Conservation (phyloP, 768 basidiomycete species). For the Galerina marginata region DNA sequence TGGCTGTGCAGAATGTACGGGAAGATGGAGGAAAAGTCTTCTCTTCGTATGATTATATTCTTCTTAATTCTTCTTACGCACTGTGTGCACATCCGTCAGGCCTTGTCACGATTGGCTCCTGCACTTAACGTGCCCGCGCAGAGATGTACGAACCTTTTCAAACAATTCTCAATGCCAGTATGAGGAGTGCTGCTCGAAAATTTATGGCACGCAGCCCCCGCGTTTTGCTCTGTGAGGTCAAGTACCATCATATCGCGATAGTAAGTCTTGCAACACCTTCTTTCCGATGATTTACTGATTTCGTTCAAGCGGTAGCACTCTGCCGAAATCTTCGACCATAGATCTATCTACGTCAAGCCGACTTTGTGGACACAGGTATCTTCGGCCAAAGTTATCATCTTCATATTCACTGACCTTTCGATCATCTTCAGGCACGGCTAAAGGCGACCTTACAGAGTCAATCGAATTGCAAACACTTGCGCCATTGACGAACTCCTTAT, state of each 20-base stretch:
- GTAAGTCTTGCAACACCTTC: constrained; percentile 14
- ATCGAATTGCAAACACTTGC: constrained; percentile 46
- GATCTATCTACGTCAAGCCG: constrained; percentile 42
- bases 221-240: constrained; percentile 7
- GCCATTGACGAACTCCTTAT: constrained; percentile 37
- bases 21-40: too few species aligned
- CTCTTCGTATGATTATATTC: too few species aligned
- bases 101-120: constrained; percentile 12
- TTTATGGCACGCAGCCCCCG: constrained; percentile 10
- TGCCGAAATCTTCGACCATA: constrained; percentile 36
- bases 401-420: neutral
- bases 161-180: neutral
- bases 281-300: neutral
- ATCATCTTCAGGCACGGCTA: constrained; percentile 36
- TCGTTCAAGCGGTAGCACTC: constrained; percentile 32
- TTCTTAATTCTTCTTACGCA: too few species aligned
- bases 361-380: constrained; percentile 56
- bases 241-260: constrained; percentile 19
- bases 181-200: constrained; percentile 2
- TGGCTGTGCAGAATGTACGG: too few species aligned
- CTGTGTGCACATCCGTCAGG: neutral
- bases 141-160: constrained; percentile 4
- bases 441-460: constrained; percentile 57
- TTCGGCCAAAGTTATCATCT: neutral
- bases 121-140: constrained; percentile 4